A percentile compares a stretch with the other conserved stretches of the same genome.
Conservation (phyloP, 2,329 filamentous ascomycete species). For the Aspergillus sp. region DNA sequence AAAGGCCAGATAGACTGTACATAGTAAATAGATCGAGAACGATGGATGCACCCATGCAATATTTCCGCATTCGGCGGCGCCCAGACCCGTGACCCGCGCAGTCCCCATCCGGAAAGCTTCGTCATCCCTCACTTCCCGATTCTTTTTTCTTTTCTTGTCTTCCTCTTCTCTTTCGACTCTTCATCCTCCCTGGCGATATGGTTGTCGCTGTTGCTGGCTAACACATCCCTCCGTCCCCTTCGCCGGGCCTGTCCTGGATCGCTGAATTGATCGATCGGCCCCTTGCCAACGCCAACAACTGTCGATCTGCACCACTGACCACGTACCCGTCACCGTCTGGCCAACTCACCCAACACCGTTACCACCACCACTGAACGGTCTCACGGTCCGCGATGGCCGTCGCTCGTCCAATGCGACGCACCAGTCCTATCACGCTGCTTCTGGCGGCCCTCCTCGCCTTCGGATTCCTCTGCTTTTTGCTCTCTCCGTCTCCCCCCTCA, state of each 20-base stretch:
- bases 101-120: background rate
- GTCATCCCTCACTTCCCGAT: background rate
- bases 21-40: background rate
- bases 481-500: slow-evolving; percentile 52
- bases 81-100: background rate
- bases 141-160: background rate
- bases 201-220: slow-evolving; percentile 8
- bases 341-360: background rate
- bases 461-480: slow-evolving; percentile 60
- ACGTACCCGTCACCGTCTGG: slow-evolving; percentile 17
- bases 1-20: background rate
- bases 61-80: slow-evolving; percentile 7
- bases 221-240: slow-evolving; percentile 2
- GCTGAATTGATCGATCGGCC: background rate
- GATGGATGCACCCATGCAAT: background rate
- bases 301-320: slow-evolving; percentile 11
- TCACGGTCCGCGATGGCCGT: slow-evolving; percentile 52
- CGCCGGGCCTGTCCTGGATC: background rate
- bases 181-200: background rate
- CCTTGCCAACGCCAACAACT: background rate
- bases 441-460: slow-evolving; percentile 71
- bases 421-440: slow-evolving; percentile 72
- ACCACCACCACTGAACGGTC: slow-evolving; percentile 12
- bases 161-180: background rate
- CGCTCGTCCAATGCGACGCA: slow-evolving; percentile 71